These are phyloP conservation scores for Aspergillus sp. DNA, from an alignment of 2,329 filamentous ascomycete species.

Conservation along the genomic window DNA sequence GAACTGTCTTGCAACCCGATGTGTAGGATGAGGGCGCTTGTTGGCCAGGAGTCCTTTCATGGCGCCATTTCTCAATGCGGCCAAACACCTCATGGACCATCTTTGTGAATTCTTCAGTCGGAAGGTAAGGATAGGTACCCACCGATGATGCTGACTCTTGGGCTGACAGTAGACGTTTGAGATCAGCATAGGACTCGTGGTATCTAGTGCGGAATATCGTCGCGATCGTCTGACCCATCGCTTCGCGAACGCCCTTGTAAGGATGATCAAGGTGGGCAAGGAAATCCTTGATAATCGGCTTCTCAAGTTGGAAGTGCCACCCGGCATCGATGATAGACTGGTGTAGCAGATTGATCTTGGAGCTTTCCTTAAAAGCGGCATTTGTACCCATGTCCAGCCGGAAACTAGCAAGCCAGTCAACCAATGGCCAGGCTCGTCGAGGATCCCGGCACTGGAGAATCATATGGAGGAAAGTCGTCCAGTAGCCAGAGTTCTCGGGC, in stretches of 20 bases:
- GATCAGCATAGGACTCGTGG: constrained; percentile 87
- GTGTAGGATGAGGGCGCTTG: constrained; percentile 95
- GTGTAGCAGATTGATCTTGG: constrained; percentile 88
- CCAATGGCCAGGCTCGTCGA: constrained; percentile 79
- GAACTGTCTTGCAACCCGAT: constrained; percentile 90
- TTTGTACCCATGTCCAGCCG: constrained; percentile 92
- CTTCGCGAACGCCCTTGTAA: constrained; percentile 94
- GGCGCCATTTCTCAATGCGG: constrained; percentile 82
- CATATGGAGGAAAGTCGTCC: constrained; percentile 90
- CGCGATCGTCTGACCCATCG: constrained; percentile 86
- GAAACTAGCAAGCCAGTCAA: constrained; percentile 81
- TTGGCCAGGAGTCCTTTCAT: constrained; percentile 79
- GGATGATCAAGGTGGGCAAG: constrained; percentile 91
- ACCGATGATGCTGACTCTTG: constrained; percentile 81
- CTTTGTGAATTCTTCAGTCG: constrained; percentile 70
- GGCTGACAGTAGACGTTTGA: constrained; percentile 70
- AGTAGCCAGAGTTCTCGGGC: constrained; percentile 91
- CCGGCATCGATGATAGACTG: constrained; percentile 84
- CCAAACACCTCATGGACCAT: constrained; percentile 76
- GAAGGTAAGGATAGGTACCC: constrained; percentile 80
- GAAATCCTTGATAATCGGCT: constrained; percentile 87
- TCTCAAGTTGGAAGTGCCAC: constrained; percentile 93
- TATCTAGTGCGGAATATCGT: constrained; percentile 89
- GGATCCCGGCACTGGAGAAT: constrained; percentile 88
- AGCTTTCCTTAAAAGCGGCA: constrained; percentile 97